These are phyloP conservation scores for Pistacia atlantica DNA, from an alignment of 345 rosid species.

Conservation along the genomic window DNA sequence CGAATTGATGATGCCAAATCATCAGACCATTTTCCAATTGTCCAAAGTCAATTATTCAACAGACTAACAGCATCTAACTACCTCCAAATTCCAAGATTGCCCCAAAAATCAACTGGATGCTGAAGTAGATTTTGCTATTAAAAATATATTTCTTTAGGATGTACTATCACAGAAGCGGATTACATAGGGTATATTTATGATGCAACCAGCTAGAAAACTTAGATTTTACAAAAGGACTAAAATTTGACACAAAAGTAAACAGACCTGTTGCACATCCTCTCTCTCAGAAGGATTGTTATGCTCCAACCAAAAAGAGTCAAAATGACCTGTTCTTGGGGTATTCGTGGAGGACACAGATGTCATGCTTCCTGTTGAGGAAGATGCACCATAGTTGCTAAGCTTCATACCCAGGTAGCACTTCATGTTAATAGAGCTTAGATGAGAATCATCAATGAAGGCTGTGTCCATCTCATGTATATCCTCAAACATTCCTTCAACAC, in stretches of 20 bases:
- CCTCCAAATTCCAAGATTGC: background rate
- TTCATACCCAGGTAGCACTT: slow-evolving; percentile 60
- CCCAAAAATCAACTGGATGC: background rate
- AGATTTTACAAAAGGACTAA: background rate
- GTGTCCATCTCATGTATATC: slow-evolving; percentile 94
- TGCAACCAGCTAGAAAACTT: background rate
- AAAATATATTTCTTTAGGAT: background rate
- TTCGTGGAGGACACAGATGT: slow-evolving; percentile 81
- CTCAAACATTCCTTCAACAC: slow-evolving; percentile 88
- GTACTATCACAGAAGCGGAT: background rate
- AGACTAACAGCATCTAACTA: background rate
- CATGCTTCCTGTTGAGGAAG: slow-evolving; percentile 77
- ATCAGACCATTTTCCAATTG: background rate
- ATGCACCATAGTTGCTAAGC: slow-evolving; percentile 57
- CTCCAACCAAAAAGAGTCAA: slow-evolving; percentile 79
- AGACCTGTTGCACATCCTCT: slow-evolving; percentile 81
- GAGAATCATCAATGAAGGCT: slow-evolving; percentile 70
- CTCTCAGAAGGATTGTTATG: slow-evolving; percentile 65
- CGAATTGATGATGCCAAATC: background rate
- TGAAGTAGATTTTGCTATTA: background rate
- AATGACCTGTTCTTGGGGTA: slow-evolving; percentile 77
- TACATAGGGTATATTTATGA: background rate
- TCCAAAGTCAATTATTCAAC: background rate
- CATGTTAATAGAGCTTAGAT: slow-evolving; percentile 39
- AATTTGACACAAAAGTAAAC: slow-evolving; percentile 25